Evolutionary conservation across 768 basidiomycete species (phyloP).

Genomic region (Phanerochaete carnosa): DNA sequence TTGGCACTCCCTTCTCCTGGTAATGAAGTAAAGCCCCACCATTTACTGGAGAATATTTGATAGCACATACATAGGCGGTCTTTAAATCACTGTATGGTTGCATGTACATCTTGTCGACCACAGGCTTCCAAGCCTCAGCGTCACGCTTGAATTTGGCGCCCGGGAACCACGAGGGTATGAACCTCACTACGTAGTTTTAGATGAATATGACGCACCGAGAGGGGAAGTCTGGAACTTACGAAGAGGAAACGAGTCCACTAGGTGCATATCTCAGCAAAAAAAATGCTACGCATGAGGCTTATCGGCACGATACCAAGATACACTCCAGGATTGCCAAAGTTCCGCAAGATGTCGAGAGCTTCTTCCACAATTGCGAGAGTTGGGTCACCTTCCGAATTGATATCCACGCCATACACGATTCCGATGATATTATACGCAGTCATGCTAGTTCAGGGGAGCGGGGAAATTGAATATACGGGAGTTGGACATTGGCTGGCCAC

Average conservation of each 20-base stretch:
- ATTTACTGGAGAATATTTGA: too few relatives aligned
- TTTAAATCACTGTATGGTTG: slow-evolving; percentile 3
- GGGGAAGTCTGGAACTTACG: neutral
- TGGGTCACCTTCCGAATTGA: slow-evolving; percentile 12
- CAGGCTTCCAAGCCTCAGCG: slow-evolving; percentile 8
- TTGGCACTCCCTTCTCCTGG: neutral
- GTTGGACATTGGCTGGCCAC: neutral
- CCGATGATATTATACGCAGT: slow-evolving; percentile 11
- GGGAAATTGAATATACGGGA: too few relatives aligned
- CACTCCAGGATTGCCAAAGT: neutral
- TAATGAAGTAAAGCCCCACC: too few relatives aligned
- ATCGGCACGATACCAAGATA: neutral
- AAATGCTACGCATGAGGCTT: neutral
- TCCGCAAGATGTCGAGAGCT: neutral
- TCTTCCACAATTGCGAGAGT: slow-evolving; percentile 11
- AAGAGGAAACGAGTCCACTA: slow-evolving; percentile 11
- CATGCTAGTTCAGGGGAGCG: neutral
- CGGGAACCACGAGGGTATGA: slow-evolving; percentile 20
- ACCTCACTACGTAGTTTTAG: slow-evolving; percentile 12
- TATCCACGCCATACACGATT: slow-evolving; percentile 14
- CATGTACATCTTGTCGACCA: slow-evolving; percentile 1
- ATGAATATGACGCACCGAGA: neutral
- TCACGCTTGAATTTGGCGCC: slow-evolving; percentile 16
- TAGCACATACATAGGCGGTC: neutral
- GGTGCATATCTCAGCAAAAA: neutral